A percentile compares a stretch with the other conserved stretches of the same genome.
Evolutionary conservation across 2,329 filamentous ascomycete genomes (phyloP).

Genomic region (Beauveria australis): DNA sequence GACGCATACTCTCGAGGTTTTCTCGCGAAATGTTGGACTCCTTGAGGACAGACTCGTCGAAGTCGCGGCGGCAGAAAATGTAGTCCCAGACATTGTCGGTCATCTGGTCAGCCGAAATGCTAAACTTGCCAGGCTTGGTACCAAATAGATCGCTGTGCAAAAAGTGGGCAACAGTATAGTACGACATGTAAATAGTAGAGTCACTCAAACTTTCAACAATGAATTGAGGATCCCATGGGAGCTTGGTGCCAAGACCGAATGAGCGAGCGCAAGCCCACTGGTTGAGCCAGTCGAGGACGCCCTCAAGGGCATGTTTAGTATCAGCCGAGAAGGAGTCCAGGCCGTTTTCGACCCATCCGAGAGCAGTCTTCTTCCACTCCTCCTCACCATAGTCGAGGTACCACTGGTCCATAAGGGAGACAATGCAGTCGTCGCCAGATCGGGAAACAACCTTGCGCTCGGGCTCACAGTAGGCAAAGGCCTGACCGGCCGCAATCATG

Average conservation of each 20-base stretch:
- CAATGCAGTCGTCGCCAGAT: slow-evolving; percentile 88
- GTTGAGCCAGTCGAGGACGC: slow-evolving; percentile 84
- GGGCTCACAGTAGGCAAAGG: slow-evolving; percentile 90
- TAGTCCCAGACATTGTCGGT: slow-evolving; percentile 96
- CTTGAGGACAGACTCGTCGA: slow-evolving; percentile 55
- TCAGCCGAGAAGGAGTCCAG: slow-evolving; percentile 76
- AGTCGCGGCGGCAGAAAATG: slow-evolving; percentile 70
- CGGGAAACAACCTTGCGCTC: slow-evolving; percentile 83
- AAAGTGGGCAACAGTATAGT: slow-evolving; percentile 59
- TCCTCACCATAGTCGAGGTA: slow-evolving; percentile 95
- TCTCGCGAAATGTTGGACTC: slow-evolving; percentile 65
- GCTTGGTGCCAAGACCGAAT: slow-evolving; percentile 85
- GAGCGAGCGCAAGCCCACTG: slow-evolving; percentile 92
- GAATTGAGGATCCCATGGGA: slow-evolving; percentile 88
- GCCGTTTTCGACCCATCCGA: slow-evolving; percentile 63
- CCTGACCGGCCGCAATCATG: slow-evolving; percentile 67
- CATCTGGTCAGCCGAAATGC: slow-evolving; percentile 77
- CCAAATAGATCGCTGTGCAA: slow-evolving; percentile 86
- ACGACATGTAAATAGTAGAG: slow-evolving; percentile 85
- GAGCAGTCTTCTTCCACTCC: slow-evolving; percentile 69
- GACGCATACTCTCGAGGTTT: slow-evolving; percentile 69
- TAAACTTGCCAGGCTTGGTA: slow-evolving; percentile 56
- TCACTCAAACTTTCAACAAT: slow-evolving; percentile 89
- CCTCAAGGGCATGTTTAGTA: slow-evolving; percentile 72
- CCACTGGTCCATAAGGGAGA: slow-evolving; percentile 92